These are phyloP conservation scores for Fulvia fulva DNA, from an alignment of 2,329 filamentous ascomycete species.

Conservation along the genomic window DNA sequence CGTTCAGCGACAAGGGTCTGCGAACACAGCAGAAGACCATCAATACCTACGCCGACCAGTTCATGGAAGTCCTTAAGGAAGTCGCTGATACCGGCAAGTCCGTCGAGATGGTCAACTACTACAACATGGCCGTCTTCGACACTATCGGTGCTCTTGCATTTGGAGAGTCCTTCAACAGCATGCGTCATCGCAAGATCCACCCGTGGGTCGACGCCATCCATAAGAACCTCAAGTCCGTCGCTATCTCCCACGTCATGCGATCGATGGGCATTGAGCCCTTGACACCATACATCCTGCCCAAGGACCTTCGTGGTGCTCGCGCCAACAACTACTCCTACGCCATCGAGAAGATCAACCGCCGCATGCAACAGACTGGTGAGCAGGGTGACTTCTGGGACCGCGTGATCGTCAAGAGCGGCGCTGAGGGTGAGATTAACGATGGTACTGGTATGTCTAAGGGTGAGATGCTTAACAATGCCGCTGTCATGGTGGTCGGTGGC, in stretches of 20 bases:
- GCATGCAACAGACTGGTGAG: neutral
- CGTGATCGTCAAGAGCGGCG: neutral
- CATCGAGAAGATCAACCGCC: neutral
- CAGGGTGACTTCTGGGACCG: neutral
- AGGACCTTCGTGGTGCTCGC: neutral
- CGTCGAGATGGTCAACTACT: slow-evolving; percentile 15
- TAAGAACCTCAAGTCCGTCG: neutral
- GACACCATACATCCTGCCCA: neutral
- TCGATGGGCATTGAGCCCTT: neutral
- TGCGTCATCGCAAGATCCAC: neutral
- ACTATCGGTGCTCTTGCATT: slow-evolving; percentile 1
- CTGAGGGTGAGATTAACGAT: neutral
- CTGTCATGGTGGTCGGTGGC: neutral
- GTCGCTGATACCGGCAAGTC: neutral
- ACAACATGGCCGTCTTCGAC: slow-evolving; percentile 1
- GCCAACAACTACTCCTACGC: neutral
- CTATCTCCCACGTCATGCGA: neutral
- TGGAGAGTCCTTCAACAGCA: slow-evolving; percentile 2
- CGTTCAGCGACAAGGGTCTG: slow-evolving; percentile 38
- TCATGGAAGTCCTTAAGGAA: slow-evolving; percentile 29
- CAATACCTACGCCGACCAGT: slow-evolving; percentile 34
- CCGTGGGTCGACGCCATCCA: neutral
- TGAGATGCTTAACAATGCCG: neutral
- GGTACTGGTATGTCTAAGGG: neutral
- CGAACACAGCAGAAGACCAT: slow-evolving; percentile 36